phyloP scores from a whole-genome alignment of 305 asterid species.

The Lippia alba region DNA sequence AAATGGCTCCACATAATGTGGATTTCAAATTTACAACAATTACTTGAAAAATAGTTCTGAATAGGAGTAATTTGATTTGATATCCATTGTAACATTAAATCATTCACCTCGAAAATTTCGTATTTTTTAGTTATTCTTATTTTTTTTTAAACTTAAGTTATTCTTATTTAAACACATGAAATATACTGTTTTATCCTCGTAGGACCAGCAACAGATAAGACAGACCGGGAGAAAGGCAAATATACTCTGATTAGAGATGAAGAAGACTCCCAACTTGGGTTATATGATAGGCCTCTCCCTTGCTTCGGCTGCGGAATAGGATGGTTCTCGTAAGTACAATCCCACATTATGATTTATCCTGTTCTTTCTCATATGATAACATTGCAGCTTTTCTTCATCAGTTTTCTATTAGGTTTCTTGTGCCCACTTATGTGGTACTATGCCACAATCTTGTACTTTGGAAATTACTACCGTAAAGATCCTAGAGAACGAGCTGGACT shows the following conservation, averaged over 20 bases:
- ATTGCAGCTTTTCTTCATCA: constrained; percentile 34
- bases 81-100: too few relatives aligned
- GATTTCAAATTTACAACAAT: too few relatives aligned
- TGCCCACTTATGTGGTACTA: constrained; percentile 96
- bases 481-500: constrained; percentile 99
- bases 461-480: constrained; percentile 88
- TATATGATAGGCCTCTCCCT: constrained; percentile 92
- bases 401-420: constrained; percentile 82
- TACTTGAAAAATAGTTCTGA: too few relatives aligned
- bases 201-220: constrained; percentile 53
- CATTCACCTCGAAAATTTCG: too few relatives aligned
- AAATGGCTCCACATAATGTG: too few relatives aligned
- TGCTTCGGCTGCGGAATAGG: constrained; percentile 98
- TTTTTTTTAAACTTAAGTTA: too few relatives aligned
- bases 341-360: constrained; percentile 16
- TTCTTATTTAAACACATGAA: too few relatives aligned
- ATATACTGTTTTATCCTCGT: constrained; percentile 15
- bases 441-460: constrained; percentile 86
- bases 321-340: constrained; percentile 87
- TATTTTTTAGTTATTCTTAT: too few relatives aligned
- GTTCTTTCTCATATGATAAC: not conserved
- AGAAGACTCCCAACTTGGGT: constrained; percentile 75
- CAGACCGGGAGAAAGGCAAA: constrained; percentile 66
- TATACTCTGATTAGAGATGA: constrained; percentile 65
- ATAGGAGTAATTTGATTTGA: too few relatives aligned